Base-by-base conservation (phyloP, 2,329 filamentous ascomycete genomes). In the Fusarium sp. region DNA sequence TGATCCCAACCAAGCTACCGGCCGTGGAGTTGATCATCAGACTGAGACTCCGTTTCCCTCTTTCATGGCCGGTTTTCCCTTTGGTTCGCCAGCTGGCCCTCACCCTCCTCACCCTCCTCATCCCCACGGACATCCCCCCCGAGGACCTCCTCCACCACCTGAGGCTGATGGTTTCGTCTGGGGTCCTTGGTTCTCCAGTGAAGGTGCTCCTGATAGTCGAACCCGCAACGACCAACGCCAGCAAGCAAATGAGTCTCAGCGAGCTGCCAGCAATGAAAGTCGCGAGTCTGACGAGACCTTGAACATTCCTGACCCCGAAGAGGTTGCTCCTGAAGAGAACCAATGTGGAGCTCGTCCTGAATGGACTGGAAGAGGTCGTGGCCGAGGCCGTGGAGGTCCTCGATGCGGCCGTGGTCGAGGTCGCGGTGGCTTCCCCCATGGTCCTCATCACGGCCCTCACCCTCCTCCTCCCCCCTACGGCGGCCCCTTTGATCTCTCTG, bases 1-100 rank as follows among this genome's bases (percentile, higher is more conserved):
- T 35, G 78, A 80, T 64, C 78, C 79, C 26, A 76, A 73, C 44
- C 73, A 75, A 41, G 60, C 61, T 44, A 71, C 78, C 38, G 81
- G 82, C 44, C 76, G 76, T 20, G 81, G 83, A 49, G 79, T 83
- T 59, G 83, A 84, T 62, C 81, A 82, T 67, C 73, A 77, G 40
- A 75, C 72, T 54, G 74, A 72, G 37, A 60, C 75, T 33, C 71
- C 69, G 60, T 68, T 73, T 46, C 65, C 69, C 46, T 64, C 55
- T 56, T 77, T 78, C 57, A 75, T 76, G 40, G 61, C 75, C 2
- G 80, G 79, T 27, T 83, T 83, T 57, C 80, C 81, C 32, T 83
- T 81, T 63, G 73, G 70, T 44, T 69, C 65, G 14, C 73, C 73
- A 38, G 32, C 23, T 14, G 64, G 68, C 30, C 52, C 54, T 17